Percentiles rank a stretch among this genome's conserved stretches.
Conservation (phyloP, 2,329 filamentous ascomycete species). For the Aureobasidium sp. region DNA sequence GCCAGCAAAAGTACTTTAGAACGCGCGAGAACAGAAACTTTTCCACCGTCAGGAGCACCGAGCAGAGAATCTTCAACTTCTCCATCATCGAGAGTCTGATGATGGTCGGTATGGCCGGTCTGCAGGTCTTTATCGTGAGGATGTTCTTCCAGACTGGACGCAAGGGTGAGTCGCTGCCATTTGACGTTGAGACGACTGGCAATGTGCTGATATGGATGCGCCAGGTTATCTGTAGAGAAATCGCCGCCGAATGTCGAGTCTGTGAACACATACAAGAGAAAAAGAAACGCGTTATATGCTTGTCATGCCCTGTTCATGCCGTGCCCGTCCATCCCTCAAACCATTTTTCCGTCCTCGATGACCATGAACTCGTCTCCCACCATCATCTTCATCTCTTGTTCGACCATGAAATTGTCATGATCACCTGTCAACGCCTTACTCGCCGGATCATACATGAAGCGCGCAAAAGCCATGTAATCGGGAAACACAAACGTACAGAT, state of each 20-base stretch:
- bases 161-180: constrained; percentile 45
- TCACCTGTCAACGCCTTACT: constrained; percentile 34
- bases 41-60: constrained; percentile 92
- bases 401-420: constrained; percentile 33
- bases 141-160: constrained; percentile 96
- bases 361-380: constrained; percentile 40
- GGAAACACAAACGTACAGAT: constrained; percentile 44
- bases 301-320: not conserved
- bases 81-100: constrained; percentile 85
- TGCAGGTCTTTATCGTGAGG: constrained; percentile 94
- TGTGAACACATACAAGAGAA: constrained; percentile 1
- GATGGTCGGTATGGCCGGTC: constrained; percentile 88
- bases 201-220: not conserved
- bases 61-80: constrained; percentile 94
- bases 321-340: not conserved
- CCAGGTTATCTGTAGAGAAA: constrained; percentile 15
- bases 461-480: constrained; percentile 40
- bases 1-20: constrained; percentile 99
- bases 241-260: not conserved
- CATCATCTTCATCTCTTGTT: constrained; percentile 38
- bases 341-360: constrained; percentile 31
- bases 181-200: too few species aligned
- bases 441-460: constrained; percentile 41
- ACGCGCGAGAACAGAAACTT: constrained; percentile 99
- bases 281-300: constrained; percentile 12